Percentiles rank a stretch among this genome's conserved stretches.
phyloP scores from a whole-genome alignment of 208 protist species.

The Crithidia fasciculata region DNA sequence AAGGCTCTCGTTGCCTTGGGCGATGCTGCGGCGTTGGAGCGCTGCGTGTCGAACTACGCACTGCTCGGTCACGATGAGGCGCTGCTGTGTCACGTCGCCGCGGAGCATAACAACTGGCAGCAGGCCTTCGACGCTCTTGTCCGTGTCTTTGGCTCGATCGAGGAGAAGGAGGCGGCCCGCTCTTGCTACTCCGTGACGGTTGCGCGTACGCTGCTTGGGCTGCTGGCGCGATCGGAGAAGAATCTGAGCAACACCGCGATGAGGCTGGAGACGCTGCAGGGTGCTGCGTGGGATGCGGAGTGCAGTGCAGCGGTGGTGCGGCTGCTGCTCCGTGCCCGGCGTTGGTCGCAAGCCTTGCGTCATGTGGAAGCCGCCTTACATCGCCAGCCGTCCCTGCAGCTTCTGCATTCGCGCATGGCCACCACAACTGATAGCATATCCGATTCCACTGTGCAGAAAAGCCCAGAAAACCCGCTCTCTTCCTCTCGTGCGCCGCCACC shows the following conservation, averaged over 20 bases:
- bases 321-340: conserved; percentile 63
- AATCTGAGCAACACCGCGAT: conserved; percentile 82
- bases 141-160: conserved; percentile 25
- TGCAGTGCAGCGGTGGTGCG: conserved; percentile 49
- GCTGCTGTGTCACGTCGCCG: conserved; percentile 57
- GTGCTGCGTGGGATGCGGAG: conserved; percentile 40
- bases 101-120: conserved; percentile 55
- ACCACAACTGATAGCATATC: background rate
- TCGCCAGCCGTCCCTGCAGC: conserved; percentile 30
- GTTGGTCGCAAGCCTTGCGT: conserved; percentile 61
- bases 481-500: background rate
- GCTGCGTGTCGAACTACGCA: conserved; percentile 22
- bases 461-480: background rate
- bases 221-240: conserved; percentile 48
- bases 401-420: conserved; percentile 3
- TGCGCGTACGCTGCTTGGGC: conserved; percentile 38
- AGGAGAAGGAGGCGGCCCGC: conserved; percentile 4
- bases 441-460: background rate
- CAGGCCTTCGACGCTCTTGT: conserved; percentile 44
- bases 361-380: conserved; percentile 49
- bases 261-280: conserved; percentile 44
- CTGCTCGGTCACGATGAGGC: conserved; percentile 12
- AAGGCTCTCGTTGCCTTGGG: conserved; percentile 50
- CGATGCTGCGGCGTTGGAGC: conserved; percentile 35
- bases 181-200: conserved; percentile 39